phyloP scores from a whole-genome alignment of 2,329 filamentous ascomycete species.

The Aureobasidium sp. region DNA sequence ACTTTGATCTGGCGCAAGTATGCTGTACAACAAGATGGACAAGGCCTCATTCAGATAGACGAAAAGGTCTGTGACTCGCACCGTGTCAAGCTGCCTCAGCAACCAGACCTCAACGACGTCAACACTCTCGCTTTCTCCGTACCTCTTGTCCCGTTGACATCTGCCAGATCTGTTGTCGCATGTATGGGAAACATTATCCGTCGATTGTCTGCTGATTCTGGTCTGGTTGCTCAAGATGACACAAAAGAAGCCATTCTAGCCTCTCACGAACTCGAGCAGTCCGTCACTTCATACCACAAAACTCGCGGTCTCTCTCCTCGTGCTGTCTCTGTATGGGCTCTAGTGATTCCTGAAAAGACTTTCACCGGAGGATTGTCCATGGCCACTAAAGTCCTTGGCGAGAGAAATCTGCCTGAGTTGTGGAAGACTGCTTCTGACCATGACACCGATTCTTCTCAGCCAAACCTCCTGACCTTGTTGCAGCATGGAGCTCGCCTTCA shows the following conservation, averaged over 20 bases:
- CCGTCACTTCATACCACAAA: constrained; percentile 52
- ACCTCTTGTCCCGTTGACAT: constrained; percentile 55
- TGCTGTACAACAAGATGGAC: neutral
- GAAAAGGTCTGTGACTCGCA: constrained; percentile 5
- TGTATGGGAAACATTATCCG: constrained; percentile 74
- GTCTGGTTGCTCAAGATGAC: constrained; percentile 12
- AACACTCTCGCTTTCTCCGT: constrained; percentile 22
- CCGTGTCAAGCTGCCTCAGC: neutral
- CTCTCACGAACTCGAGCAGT: constrained; percentile 60
- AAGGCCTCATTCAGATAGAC: neutral
- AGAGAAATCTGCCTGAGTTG: neutral
- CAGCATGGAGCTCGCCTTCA: constrained; percentile 32
- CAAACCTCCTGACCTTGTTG: neutral
- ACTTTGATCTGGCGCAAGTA: constrained; percentile 36
- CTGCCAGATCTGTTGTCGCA: constrained; percentile 51
- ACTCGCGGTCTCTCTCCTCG: constrained; percentile 30
- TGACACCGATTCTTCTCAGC: neutral
- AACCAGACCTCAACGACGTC: neutral
- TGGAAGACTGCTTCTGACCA: neutral
- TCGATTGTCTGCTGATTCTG: constrained; percentile 40
- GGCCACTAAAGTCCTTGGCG: neutral
- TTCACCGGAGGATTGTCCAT: neutral
- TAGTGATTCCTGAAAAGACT: constrained; percentile 46
- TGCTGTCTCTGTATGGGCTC: constrained; percentile 62
- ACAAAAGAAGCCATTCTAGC: constrained; percentile 41